Percentiles rank a stretch among this genome's conserved stretches.
These are phyloP conservation scores for Wickerhamiella galacta DNA, from an alignment of 805 yeast species.

Conservation along the genomic window DNA sequence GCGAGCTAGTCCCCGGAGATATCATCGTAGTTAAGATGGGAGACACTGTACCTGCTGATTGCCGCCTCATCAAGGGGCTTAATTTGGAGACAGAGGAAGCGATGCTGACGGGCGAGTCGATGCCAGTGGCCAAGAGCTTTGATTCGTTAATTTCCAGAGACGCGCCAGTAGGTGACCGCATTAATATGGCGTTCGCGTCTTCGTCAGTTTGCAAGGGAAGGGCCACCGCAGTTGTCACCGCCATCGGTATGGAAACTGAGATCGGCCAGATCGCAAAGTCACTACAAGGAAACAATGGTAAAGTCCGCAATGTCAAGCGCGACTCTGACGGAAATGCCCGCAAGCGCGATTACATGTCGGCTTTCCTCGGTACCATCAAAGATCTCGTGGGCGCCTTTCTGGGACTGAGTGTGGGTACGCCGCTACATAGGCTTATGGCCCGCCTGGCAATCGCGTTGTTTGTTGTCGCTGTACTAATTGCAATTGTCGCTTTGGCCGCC, in stretches of 20 bases:
- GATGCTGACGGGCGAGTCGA: conserved; percentile 46
- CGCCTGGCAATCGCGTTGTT: conserved; percentile 61
- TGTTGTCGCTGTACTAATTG: conserved; percentile 65
- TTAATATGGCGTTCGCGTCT: conserved; percentile 56
- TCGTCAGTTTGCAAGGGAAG: conserved; percentile 60
- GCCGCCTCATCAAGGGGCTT: conserved; percentile 38
- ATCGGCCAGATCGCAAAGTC: conserved; percentile 58
- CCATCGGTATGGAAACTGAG: conserved; percentile 58
- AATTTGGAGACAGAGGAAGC: conserved; percentile 64
- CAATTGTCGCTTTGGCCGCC: conserved; percentile 74
- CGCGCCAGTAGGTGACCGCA: conserved; percentile 55
- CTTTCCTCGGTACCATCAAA: conserved; percentile 31
- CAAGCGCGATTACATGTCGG: conserved; percentile 29
- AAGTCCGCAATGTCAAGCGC: conserved; percentile 27
- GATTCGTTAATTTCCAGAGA: conserved; percentile 25
- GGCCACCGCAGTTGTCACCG: conserved; percentile 48
- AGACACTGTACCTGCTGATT: conserved; percentile 62
- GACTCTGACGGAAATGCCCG: conserved; percentile 30
- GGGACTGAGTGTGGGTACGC: conserved; percentile 69
- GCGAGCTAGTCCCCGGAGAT: conserved; percentile 60
- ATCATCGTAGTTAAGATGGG: conserved; percentile 47
- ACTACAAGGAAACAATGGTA: conserved; percentile 27
- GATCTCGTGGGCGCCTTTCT: conserved; percentile 50
- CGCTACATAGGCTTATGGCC: conserved; percentile 58
- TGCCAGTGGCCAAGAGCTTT: conserved; percentile 43